A percentile compares a stretch with the other conserved stretches of the same genome.
phyloP scores from a whole-genome alignment of 805 yeast species.

The Danielia reshetovae region DNA sequence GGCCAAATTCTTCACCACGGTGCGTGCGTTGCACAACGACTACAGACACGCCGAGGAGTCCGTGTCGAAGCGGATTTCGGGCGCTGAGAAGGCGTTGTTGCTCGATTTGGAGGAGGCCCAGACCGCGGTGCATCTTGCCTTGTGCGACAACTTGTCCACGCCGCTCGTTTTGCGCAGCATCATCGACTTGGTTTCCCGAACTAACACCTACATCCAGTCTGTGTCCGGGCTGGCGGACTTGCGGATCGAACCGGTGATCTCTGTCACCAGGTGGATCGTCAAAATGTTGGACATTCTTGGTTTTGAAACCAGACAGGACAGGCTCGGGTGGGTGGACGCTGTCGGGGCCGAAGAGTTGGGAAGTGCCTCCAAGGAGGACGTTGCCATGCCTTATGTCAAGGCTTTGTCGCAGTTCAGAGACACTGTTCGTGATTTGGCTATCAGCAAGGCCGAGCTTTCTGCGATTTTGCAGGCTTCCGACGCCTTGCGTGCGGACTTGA shows the following conservation, averaged over 20 bases:
- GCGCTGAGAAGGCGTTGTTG: conserved; percentile 52
- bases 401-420: conserved; percentile 80
- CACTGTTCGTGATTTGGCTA: conserved; percentile 69
- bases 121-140: conserved; percentile 62
- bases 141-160: conserved; percentile 85
- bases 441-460: conserved; percentile 48
- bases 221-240: conserved; percentile 42
- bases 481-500: conserved; percentile 63
- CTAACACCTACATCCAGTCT: conserved; percentile 65
- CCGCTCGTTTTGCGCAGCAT: conserved; percentile 67
- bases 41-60: conserved; percentile 46
- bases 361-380: conserved; percentile 49
- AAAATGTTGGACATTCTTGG: conserved; percentile 72
- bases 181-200: conserved; percentile 61
- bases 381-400: conserved; percentile 75
- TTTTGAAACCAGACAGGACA: conserved; percentile 63
- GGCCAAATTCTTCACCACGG: conserved; percentile 78
- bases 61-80: conserved; percentile 59
- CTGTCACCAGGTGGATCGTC: conserved; percentile 65
- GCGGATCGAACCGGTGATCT: conserved; percentile 62
- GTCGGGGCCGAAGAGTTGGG: conserved; percentile 26
- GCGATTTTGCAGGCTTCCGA: conserved; percentile 70
- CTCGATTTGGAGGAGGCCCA: conserved; percentile 49
- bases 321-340: conserved; percentile 73
- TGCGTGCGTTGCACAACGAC: conserved; percentile 78